Evolutionary conservation across 371 early-diverging fungal genomes (phyloP).

Genomic region (Syncephalastrum monosporum): DNA sequence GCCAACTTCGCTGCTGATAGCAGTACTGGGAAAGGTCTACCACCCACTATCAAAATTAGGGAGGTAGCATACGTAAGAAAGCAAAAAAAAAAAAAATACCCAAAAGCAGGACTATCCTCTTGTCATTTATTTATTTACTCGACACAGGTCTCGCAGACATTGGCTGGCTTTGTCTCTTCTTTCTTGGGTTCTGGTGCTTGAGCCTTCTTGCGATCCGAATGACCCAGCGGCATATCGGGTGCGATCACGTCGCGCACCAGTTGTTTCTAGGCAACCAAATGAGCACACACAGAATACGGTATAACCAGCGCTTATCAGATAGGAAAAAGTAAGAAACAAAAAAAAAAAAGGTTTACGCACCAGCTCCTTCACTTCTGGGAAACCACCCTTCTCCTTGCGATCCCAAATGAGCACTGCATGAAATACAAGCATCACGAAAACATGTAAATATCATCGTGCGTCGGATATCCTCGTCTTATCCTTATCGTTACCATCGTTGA

Average conservation of each 20-base stretch:
- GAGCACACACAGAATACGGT: background rate
- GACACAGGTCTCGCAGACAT: constrained; percentile 17
- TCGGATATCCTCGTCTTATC: background rate
- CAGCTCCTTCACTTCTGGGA: constrained; percentile 76
- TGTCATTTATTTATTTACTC: constrained; percentile 3
- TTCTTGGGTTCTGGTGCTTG: background rate
- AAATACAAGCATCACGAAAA: no score
- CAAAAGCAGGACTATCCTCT: no score
- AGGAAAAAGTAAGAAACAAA: constrained; percentile 4
- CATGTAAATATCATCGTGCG: constrained; percentile 2
- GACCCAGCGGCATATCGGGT: constrained; percentile 69
- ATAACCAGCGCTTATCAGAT: background rate
- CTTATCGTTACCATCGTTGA: constrained; percentile 49
- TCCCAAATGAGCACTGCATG: constrained; percentile 56
- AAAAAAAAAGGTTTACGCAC: constrained; percentile 20
- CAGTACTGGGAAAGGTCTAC: no score
- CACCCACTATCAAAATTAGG: no score
- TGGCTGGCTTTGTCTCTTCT: constrained; percentile 3
- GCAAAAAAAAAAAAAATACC: no score
- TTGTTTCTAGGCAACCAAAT: constrained; percentile 52
- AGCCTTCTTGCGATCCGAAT: constrained; percentile 36
- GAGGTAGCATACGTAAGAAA: no score
- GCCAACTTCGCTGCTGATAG: no score
- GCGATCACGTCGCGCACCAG: constrained; percentile 62
- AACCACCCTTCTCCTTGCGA: constrained; percentile 61